Evolutionary conservation across 1,139 yeast species (phyloP), one percentile per base, ranked within the genome.

Genomic region (Kodamaea derodonti): DNA sequence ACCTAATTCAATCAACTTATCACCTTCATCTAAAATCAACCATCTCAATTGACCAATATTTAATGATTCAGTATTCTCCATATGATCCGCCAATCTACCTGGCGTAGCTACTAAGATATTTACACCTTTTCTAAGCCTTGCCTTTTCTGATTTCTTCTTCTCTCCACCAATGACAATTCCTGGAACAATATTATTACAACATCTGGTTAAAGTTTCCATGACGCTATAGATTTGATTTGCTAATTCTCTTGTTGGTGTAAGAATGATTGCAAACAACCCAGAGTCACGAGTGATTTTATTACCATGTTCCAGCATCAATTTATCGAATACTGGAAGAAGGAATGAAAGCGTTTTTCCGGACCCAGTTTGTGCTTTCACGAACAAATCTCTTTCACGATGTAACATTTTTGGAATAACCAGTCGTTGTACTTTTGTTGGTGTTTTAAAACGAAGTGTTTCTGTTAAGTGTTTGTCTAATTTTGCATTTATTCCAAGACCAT

Each of bases 131-230:
- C 97, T 71, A 26, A 88, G 64, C 48, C 97, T 66, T 3, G 96
- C 95, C 67, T 88, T 88, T 58, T 88, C 97, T 2, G 92, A 75
- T 53, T 88, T 90, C 55, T 87, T 87, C 72, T 87, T 86, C 54
- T 88, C 97, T 32, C 97, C 97, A 46, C 97, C 97, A 58, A 88
- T 86, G 15, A 88, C 94, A 24, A 88, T 78, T 26, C 97, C 95
- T 0, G 97, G 96, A 4, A 88, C 96, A 27, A 88, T 70, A 56
- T 82, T 75, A 51, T 84, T 92, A 54, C 90, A 81, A 49, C 92
- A 79, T 35, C 84, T 72, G 24, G 79, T 65, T 18, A 90, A 58
- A 1, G 76, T 70, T 47, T 84, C 92, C 46, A 87, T 68, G 4
- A 90, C 96, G 2, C 83, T 69, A 52, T 85, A 84, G 30, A 92